Conservation (phyloP, 192 early-diverging fungal genomes). For the Spizellomyces punctatus region DNA sequence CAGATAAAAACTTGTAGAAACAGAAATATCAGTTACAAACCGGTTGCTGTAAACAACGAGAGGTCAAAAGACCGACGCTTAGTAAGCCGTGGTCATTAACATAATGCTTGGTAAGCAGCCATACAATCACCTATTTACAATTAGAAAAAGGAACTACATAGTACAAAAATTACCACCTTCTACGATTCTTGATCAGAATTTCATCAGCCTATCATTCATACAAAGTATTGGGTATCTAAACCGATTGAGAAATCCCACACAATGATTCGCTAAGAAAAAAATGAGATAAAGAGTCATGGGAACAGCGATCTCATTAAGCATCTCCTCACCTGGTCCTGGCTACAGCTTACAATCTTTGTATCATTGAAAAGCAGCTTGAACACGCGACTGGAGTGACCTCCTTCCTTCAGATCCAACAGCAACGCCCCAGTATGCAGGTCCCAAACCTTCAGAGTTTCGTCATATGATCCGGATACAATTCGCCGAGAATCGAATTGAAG, state of each 20-base stretch:
- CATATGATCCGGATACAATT: constrained; percentile 88
- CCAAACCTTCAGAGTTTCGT: constrained; percentile 90
- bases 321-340: constrained; percentile 39
- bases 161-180: no score
- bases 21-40: no score
- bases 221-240: constrained; percentile 53
- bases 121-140: no score
- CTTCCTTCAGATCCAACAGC: constrained; percentile 31
- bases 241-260: constrained; percentile 72
- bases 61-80: no score
- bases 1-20: no score
- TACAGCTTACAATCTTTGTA: constrained; percentile 80
- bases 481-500: constrained; percentile 64
- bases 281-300: not conserved
- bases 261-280: constrained; percentile 55
- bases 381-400: constrained; percentile 53
- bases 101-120: no score
- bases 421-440: constrained; percentile 63
- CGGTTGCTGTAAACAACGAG: no score
- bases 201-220: not conserved
- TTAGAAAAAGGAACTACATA: no score
- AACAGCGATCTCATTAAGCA: not conserved
- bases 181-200: no score
- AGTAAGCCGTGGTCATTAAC: no score
- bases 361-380: constrained; percentile 83